These are phyloP conservation scores for Pharus latifolius DNA, from an alignment of 176 grass and related monocot genomes.

Conservation along the genomic window DNA sequence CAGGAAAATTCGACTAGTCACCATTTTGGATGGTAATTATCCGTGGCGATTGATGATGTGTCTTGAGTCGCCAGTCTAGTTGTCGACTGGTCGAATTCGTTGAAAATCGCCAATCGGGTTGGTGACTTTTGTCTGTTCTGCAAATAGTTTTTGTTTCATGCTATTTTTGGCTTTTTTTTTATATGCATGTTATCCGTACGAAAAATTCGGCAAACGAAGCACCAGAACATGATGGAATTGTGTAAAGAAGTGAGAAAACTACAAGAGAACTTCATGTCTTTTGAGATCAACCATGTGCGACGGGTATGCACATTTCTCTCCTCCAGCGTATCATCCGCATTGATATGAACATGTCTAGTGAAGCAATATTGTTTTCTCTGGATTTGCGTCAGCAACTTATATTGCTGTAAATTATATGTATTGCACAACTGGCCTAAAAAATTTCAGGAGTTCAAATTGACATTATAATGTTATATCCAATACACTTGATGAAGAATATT, in stretches of 20 bases:
- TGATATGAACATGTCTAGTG: not conserved
- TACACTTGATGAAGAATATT: not conserved
- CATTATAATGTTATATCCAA: not conserved
- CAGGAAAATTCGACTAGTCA: too few relatives aligned
- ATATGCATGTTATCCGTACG: too few relatives aligned
- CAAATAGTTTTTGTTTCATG: too few relatives aligned
- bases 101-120: too few relatives aligned
- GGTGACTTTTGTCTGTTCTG: too few relatives aligned
- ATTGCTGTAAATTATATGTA: not conserved
- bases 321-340: not conserved
- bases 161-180: too few relatives aligned
- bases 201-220: too few relatives aligned
- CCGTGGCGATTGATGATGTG: too few relatives aligned
- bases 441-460: not conserved
- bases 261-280: conserved; percentile 34
- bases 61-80: too few relatives aligned
- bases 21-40: too few relatives aligned
- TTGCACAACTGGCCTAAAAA: not conserved
- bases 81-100: too few relatives aligned
- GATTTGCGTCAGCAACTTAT: not conserved
- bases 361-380: not conserved
- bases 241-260: conserved; percentile 49
- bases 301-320: conserved; percentile 27
- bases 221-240: conserved; percentile 40
- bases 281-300: conserved; percentile 43